These are phyloP conservation scores for Kwoniella shandongensis DNA, from an alignment of 768 basidiomycete genomes.

Conservation along the genomic window DNA sequence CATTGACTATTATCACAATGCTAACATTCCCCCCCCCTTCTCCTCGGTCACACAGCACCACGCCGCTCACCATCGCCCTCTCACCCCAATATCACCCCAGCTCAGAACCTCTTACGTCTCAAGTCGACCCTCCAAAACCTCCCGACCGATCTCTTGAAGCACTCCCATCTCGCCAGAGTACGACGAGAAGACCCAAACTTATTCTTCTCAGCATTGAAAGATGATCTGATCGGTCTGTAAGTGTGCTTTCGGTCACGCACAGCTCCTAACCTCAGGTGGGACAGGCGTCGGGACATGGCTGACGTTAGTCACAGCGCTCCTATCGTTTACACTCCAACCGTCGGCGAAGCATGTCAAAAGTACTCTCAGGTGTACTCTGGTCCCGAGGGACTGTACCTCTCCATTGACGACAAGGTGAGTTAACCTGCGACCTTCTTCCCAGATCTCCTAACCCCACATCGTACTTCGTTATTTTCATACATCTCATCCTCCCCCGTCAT, in stretches of 20 bases:
- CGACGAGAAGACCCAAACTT: constrained; percentile 69
- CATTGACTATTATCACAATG: neutral
- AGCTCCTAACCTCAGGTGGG: neutral
- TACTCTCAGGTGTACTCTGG: constrained; percentile 70
- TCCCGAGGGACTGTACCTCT: constrained; percentile 61
- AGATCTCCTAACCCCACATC: neutral
- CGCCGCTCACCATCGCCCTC: constrained; percentile 4
- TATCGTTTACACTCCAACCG: constrained; percentile 87
- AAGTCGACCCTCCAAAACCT: constrained; percentile 34
- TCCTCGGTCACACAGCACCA: too few species aligned
- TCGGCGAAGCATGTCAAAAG: constrained; percentile 85
- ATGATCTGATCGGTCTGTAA: constrained; percentile 64
- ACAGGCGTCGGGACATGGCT: too few species aligned
- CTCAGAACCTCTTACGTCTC: constrained; percentile 44
- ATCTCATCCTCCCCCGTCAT: neutral
- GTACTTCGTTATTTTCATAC: too few species aligned
- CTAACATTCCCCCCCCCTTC: too few species aligned
- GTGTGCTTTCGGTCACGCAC: constrained; percentile 1
- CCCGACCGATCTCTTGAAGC: constrained; percentile 66
- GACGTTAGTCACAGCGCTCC: constrained; percentile 65
- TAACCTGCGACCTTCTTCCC: constrained; percentile 17
- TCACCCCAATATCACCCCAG: constrained; percentile 19
- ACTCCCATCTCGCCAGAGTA: constrained; percentile 76
- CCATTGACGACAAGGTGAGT: constrained; percentile 82
- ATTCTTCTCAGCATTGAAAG: constrained; percentile 75